These are phyloP conservation scores for Globisporangium cylindrosporum DNA, from an alignment of 352 stramenopile species.

Conservation along the genomic window DNA sequence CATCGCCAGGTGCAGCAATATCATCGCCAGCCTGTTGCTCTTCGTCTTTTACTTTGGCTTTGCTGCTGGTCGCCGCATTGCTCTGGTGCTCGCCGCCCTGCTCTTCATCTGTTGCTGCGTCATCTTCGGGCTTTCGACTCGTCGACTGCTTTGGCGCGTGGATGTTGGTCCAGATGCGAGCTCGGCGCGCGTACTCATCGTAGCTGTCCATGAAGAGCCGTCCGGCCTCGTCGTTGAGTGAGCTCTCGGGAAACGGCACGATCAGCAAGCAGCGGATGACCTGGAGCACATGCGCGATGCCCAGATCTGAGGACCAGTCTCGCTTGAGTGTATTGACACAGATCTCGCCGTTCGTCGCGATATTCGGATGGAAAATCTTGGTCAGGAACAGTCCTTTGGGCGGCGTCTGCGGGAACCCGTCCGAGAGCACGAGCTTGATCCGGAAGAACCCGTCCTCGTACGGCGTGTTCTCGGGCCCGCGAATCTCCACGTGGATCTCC, in stretches of 20 bases:
- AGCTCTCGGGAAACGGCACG: constrained; percentile 98
- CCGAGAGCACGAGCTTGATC: constrained; percentile 93
- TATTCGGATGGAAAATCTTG: constrained; percentile 99
- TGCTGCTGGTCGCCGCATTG: not conserved
- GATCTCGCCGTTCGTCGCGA: constrained; percentile 96
- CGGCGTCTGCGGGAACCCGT: constrained; percentile 81
- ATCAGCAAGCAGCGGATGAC: constrained; percentile 99
- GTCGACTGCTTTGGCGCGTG: constrained; percentile 67
- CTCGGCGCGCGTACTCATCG: constrained; percentile 93
- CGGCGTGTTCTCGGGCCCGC: constrained; percentile 95
- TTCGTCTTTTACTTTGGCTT: constrained; percentile 9
- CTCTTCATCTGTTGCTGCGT: not conserved
- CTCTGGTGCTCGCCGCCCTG: not conserved
- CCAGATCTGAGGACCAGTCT: constrained; percentile 95
- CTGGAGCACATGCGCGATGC: constrained; percentile 95
- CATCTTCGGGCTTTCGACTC: constrained; percentile 15
- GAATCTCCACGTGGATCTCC: constrained; percentile 95
- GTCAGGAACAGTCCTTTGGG: constrained; percentile 96
- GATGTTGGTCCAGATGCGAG: constrained; percentile 89
- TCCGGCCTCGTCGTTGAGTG: constrained; percentile 98
- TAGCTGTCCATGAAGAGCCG: constrained; percentile 99
- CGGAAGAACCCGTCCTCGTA: constrained; percentile 96
- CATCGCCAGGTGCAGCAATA: not conserved
- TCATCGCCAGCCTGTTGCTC: not conserved
- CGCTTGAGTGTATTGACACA: constrained; percentile 99